Base-by-base conservation (phyloP, 176 grass and related monocot species). In the Juncus effusus region DNA sequence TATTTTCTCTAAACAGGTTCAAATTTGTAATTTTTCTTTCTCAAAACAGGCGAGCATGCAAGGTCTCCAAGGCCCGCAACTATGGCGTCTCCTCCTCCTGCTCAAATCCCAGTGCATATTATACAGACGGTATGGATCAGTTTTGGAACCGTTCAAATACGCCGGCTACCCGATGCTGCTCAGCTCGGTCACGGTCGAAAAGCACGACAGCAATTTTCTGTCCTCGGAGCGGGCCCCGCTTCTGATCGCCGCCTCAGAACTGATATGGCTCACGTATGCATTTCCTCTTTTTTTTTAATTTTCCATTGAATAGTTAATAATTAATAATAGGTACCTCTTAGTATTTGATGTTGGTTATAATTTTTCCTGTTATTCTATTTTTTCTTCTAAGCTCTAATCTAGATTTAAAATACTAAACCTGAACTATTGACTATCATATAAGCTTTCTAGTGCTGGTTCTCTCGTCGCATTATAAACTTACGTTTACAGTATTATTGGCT, bases 61-160 rank as follows among this genome's bases (percentile, higher is more conserved):
- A 79, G 94, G 94, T 77, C 82, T 99, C 65, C 94, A 99, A 74
- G 94, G 94, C 60, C 94, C 94, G 65, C 94, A 99, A 56, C 64
- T 90, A 62, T 99, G 94, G 94, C 92, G 94, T 59, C 56, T 99
- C 54, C 76, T 93, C 68, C 94, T 99, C 76, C 73, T 99, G 76
- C 77, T 99, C 38, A 93, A 92, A 63, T 89, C 87, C 71, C 94
- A 99, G 62, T 99, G 94, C 53, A 99, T 99, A 44, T 80, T 99
- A 80, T 99, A 99, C 75, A 89, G 84, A 69, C 85, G 94, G 86
- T 93, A 99, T 78, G 88, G 94, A 73, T 42, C 79, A 73, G 72
- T 99, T 28, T 66, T 99, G 80, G 88, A 99, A 76, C 94, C 94
- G 59, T 99, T 99, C 64, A 99, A 99, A 84, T 99, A 99, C 80